These are phyloP conservation scores for Paramecium pentaurelia DNA, from an alignment of 73 alveolate species.

Conservation along the genomic window DNA sequence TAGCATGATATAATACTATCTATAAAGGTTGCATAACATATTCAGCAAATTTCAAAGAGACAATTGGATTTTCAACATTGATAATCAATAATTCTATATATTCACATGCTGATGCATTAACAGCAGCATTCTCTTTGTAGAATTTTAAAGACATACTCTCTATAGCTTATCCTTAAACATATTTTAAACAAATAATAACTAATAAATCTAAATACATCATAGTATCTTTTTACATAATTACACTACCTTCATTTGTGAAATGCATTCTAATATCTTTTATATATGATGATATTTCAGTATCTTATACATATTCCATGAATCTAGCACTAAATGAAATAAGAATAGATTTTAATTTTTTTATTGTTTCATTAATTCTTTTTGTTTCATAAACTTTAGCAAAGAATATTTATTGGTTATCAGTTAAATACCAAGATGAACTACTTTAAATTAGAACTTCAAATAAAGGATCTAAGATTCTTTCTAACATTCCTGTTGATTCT, in stretches of 20 bases:
- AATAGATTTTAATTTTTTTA: slow-evolving; percentile 55
- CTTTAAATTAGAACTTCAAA: slow-evolving; percentile 53
- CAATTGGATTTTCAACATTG: slow-evolving; percentile 51
- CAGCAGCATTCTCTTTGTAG: slow-evolving; percentile 61
- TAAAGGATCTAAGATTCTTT: slow-evolving; percentile 59
- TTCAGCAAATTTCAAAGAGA: slow-evolving; percentile 47
- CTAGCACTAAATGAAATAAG: slow-evolving; percentile 40
- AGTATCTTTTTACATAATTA: neutral
- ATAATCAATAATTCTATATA: slow-evolving; percentile 52
- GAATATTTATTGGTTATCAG: slow-evolving; percentile 46
- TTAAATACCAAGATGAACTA: slow-evolving; percentile 55
- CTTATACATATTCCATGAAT: slow-evolving; percentile 43
- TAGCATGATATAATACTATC: slow-evolving; percentile 51
- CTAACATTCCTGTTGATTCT: slow-evolving; percentile 48
- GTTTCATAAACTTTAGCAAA: slow-evolving; percentile 61
- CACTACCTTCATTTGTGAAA: slow-evolving; percentile 45
- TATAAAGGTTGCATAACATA: slow-evolving; percentile 51
- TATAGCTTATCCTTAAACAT: slow-evolving; percentile 56
- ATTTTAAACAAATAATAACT: slow-evolving; percentile 47
- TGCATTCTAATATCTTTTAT: slow-evolving; percentile 55
- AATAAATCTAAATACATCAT: slow-evolving; percentile 59
- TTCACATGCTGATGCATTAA: slow-evolving; percentile 65
- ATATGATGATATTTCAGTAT: neutral
- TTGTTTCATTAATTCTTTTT: slow-evolving; percentile 54
- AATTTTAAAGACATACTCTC: slow-evolving; percentile 59